Base-by-base conservation (phyloP, 2,329 filamentous ascomycete genomes). In the Sporothrix humicola region DNA sequence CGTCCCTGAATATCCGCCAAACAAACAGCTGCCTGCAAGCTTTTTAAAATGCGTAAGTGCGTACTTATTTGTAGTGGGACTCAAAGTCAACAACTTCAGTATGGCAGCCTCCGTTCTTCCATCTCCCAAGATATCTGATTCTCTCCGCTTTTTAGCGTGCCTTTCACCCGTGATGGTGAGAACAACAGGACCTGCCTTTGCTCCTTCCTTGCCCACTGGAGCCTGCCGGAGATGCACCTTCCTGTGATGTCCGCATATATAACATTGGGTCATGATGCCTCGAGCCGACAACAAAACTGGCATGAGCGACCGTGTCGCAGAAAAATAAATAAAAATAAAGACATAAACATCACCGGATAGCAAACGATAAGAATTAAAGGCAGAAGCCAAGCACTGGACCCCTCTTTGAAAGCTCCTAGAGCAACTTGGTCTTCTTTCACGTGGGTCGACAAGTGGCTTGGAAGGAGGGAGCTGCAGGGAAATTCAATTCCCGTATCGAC, bases 401-500 rank as follows among this genome's bases (percentile, higher is more conserved):
- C 6, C 20, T 23, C 20, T 23, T 6, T 12, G n/a, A 2, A 59
- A 65, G 20, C 13, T 26, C 12, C 20, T 1, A 31, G 3, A 26
- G 6, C 15, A 31, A 8, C 46, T 68, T 52, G 23, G 26, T 13
- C 23, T 26, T 17, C 26, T 2, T 46, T 58, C 31, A 70, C 68
- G 68, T 70, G 66, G 50, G 48, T 31, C 48, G 31, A 54, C 66
- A 54, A 69, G 66, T 69, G 66, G 26, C 26, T 52, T 69, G 65
- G 65, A 68, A 48, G 61, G n/a, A 26, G n/a, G 42, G 15, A 20
- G 42, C 31, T 7, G 31, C 31, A 66, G 9, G 46, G 65, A 68
- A 52, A 68, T 37, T 68, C 8, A n/a, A 31, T n/a, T 15, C 9
- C 61, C 61, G 44, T 48, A 48, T 66, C n/a, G 61, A 48, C n/a